Evolutionary conservation across 768 basidiomycete species (phyloP), one percentile per base, ranked within the genome.

Genomic region (Suillus decipiens): DNA sequence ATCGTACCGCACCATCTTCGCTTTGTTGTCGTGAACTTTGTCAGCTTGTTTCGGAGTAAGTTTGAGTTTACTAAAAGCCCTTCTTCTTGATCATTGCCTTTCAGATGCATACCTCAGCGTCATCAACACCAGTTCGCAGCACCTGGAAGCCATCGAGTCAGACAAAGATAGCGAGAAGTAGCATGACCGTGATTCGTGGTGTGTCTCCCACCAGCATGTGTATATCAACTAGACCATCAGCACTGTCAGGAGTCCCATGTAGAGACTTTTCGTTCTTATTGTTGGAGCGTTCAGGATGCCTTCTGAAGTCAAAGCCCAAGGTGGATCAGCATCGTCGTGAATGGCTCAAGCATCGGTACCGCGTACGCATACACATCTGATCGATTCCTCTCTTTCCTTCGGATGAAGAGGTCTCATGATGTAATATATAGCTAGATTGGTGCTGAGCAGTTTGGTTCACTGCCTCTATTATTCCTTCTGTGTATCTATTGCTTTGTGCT

Each of bases 41-140:
- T 93, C 59, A 89, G 88, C 69, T 80, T 93, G 64, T 89, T 90
- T 78, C 91, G 90, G 91, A 93, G 91, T 93, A 71, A 53, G 89
- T 82, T 43, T 63, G 59, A n/a, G 37, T 14, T 64, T 59, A 58
- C 11, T 51, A 17, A 9, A 6, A n/a, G 22, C 36, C 19, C 28
- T 15, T 62, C 41, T 67, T 51, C 34, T 45, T 19, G 48, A 37
- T 34, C 42, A 6, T 37, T 14, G 6, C 57, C n/a, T 22, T 1
- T n/a, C 59, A 87, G 86, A 88, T 69, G 85, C 86, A 2, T 88
- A 88, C 68, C 76, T 88, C n/a, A 88, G 86, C 60, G 80, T 80
- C 8, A 79, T 80, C 43, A 88, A 88, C 58, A 80, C 84, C 17
- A 67, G 48, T 28, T 61, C 63, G 19, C 63, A 43, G 5, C 58